Percentiles rank a stretch among this genome's conserved stretches.
Evolutionary conservation across 495 filamentous ascomycete genomes (phyloP).

Genomic region (Parachaetomium inaequale): DNA sequence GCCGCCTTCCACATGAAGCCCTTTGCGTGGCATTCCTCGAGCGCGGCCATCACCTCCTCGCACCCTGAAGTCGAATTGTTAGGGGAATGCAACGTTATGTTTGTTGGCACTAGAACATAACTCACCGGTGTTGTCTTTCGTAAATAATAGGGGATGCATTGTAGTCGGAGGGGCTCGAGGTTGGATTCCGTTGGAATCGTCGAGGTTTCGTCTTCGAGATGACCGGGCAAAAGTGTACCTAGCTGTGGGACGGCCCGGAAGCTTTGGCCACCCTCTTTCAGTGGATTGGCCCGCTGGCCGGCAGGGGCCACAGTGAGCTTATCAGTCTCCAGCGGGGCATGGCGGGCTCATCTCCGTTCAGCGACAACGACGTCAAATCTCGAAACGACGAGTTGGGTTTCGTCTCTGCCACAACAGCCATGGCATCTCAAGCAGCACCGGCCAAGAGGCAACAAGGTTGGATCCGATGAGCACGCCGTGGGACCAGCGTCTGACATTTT

Average conservation of each 20-base stretch:
- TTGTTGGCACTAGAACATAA: not conserved
- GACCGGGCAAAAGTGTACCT: not conserved
- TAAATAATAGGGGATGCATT: conserved; percentile 98
- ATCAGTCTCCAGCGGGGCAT: not conserved
- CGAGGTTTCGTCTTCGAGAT: not conserved
- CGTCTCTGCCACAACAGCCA: conserved; percentile 17
- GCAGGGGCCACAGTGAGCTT: not conserved
- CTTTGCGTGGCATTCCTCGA: conserved; percentile 91
- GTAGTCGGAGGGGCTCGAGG: conserved; percentile 26
- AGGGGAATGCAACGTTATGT: not conserved
- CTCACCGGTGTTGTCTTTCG: conserved; percentile 80
- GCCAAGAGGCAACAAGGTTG: conserved; percentile 83
- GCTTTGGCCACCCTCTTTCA: conserved; percentile 26
- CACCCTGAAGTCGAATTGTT: conserved; percentile 57
- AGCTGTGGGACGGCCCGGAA: conserved; percentile 7
- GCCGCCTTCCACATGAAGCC: conserved; percentile 86
- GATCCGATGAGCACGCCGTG: not conserved
- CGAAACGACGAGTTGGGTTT: not conserved
- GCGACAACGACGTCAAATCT: not conserved
- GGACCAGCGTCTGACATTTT: conserved; percentile 21
- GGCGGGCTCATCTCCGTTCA: not conserved
- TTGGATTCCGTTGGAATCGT: not conserved
- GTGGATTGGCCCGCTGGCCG: not conserved
- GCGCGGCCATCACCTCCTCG: conserved; percentile 84
- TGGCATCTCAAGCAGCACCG: conserved; percentile 43